These are phyloP conservation scores for Striga asiatica DNA, from an alignment of 257 asterid species.

Conservation along the genomic window DNA sequence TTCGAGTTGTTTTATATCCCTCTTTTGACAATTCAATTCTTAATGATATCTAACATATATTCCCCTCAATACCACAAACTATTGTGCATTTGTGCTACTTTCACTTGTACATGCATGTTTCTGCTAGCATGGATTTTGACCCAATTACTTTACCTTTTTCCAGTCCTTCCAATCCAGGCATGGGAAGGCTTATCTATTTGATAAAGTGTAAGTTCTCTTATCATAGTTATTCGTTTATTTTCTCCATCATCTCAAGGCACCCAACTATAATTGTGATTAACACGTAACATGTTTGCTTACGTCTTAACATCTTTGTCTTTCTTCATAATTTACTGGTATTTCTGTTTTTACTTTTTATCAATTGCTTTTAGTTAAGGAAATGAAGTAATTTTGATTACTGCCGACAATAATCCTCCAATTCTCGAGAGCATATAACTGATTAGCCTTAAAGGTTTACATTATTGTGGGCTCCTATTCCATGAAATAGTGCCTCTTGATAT, in stretches of 20 bases:
- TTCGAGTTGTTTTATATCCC: background rate
- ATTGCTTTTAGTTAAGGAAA: background rate
- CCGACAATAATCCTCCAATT: background rate
- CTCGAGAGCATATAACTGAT: slow-evolving; percentile 1
- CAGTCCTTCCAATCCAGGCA: slow-evolving; percentile 63
- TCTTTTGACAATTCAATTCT: background rate
- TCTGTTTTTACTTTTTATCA: background rate
- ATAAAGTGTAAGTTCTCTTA: slow-evolving; percentile 53
- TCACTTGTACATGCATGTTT: background rate
- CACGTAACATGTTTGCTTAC: background rate
- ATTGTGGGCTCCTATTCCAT: slow-evolving; percentile 2
- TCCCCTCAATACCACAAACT: no score
- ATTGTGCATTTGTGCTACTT: background rate
- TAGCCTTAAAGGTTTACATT: no score
- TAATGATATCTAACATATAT: no score
- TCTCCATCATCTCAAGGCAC: background rate
- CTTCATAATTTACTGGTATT: background rate
- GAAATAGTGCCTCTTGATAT: slow-evolving; percentile 5
- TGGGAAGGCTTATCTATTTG: slow-evolving; percentile 80
- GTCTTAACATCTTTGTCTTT: background rate
- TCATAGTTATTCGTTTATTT: background rate
- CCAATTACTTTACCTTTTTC: slow-evolving; percentile 19
- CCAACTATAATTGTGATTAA: background rate
- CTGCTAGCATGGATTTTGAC: slow-evolving; percentile 22
- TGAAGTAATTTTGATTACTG: background rate